These are phyloP conservation scores for Solanum aculeatissimum DNA, from an alignment of 305 asterid species.

Conservation along the genomic window DNA sequence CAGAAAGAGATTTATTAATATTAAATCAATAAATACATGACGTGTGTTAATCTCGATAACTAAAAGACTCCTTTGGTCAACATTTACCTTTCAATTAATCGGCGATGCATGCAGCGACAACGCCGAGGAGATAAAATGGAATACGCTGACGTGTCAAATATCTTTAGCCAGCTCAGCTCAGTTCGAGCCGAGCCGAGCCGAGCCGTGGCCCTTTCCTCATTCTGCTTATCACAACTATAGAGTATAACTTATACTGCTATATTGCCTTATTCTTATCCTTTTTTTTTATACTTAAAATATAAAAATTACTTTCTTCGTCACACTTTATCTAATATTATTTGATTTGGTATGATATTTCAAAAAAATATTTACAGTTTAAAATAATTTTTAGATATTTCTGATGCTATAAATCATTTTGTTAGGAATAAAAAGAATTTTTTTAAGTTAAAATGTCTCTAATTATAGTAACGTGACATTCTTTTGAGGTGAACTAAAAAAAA, in stretches of 20 bases:
- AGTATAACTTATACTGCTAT: background rate
- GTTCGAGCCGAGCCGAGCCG: constrained; percentile 12
- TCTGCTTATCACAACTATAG: constrained; percentile 13
- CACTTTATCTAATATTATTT: no score
- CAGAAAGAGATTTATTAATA: background rate
- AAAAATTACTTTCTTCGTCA: background rate
- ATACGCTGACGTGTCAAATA: constrained; percentile 40
- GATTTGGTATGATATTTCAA: no score
- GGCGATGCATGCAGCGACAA: constrained; percentile 15
- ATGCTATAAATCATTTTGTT: no score
- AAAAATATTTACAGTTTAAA: no score
- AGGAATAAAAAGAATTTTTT: no score
- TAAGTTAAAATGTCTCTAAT: no score
- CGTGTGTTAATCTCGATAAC: background rate
- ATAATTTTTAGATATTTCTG: no score
- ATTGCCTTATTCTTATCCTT: background rate
- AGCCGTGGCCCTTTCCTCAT: constrained; percentile 7
- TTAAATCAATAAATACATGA: background rate
- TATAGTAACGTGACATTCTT: no score
- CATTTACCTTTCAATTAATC: background rate
- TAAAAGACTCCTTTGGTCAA: background rate
- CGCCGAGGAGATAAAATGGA: constrained; percentile 16
- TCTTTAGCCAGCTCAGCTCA: constrained; percentile 17
- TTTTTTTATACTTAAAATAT: background rate
- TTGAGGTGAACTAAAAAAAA: no score